Percentiles rank a stretch among this genome's conserved stretches.
phyloP scores from a whole-genome alignment of 2,329 filamentous ascomycete genomes.

The Whalleya microplaca region DNA sequence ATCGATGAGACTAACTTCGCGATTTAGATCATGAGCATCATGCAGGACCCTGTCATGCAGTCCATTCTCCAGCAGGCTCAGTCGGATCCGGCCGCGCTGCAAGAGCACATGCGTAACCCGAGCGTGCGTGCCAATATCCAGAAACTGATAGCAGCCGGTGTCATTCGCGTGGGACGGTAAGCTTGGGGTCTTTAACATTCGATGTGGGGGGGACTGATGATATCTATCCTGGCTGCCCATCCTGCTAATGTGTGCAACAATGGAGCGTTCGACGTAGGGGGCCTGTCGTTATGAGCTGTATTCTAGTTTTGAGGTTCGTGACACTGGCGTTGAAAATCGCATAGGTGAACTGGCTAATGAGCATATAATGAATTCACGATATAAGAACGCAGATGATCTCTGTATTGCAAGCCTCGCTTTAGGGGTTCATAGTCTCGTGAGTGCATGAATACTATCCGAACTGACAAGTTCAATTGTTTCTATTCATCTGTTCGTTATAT shows the following conservation, averaged over 20 bases:
- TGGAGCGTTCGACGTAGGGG: neutral
- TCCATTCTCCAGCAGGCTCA: constrained; percentile 96
- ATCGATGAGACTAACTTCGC: constrained; percentile 9
- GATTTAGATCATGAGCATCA: constrained; percentile 77
- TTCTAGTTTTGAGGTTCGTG: constrained; percentile 11
- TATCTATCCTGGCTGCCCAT: neutral
- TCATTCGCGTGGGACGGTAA: constrained; percentile 73
- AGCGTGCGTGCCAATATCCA: constrained; percentile 86
- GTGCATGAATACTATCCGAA: too few species aligned
- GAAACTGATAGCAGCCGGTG: constrained; percentile 90
- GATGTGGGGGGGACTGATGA: neutral
- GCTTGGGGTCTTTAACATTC: neutral
- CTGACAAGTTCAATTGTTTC: too few species aligned
- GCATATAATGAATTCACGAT: constrained; percentile 18
- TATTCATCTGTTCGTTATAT: too few species aligned
- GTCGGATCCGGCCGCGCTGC: constrained; percentile 85
- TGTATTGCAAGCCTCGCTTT: too few species aligned
- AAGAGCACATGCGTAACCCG: constrained; percentile 97
- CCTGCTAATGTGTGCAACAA: neutral
- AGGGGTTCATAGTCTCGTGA: too few species aligned
- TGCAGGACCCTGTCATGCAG: constrained; percentile 98
- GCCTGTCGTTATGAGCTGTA: constrained; percentile 3
- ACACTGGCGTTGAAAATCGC: constrained; percentile 24
- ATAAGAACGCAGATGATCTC: constrained; percentile 10
- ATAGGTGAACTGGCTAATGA: constrained; percentile 12